Base-by-base conservation (phyloP, 2,329 filamentous ascomycete species). In the Aspergillus eucalypticola region DNA sequence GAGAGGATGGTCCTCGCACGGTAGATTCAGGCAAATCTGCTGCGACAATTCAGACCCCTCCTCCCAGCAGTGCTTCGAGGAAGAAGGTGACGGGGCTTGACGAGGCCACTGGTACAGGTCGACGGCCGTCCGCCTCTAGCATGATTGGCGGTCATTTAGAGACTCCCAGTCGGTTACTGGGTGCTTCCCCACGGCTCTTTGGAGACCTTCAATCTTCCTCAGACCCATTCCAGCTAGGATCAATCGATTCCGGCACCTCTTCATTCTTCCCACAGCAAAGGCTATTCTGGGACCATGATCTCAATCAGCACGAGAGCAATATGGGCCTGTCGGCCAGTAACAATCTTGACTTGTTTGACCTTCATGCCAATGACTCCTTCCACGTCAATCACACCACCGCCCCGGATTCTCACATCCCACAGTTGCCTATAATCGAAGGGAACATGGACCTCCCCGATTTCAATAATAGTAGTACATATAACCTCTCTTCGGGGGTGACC, bases 21-120 rank as follows among this genome's bases (percentile, higher is more conserved):
- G 68, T 73, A 49, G 72, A 71, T 48, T 75, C 75, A 11, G 69
- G 73, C 60, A 78, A 75, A 56, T 79, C 77, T 8, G 78, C 78
- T 27, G 77, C 77, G 35, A 78, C 77, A 13, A 86, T 87, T 78
- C 85, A 87, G 72, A 88, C 85, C 11, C 85, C 85, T 35, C 85
- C 85, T 52, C 85, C 85, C 2, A 87, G 84, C 25, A 80, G 85
- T 72, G 84, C 83, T 17, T 83, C 81, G 5, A 79, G 81, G 68
- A 80, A 83, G 64, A 79, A 78, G 61, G 71, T 75, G 64, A 76
- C 69, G 15, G 73, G 72, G 62, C 70, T 73, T 54, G 72, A 73
- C 23, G 61, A 68, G 19, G 41, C 63, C 32, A 63, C 54, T 23
- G 67, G 65, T 42, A 56, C 66, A 23, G 63, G 65, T 3, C 67